Evolutionary conservation across 495 filamentous ascomycete genomes (phyloP), one percentile per base, ranked within the genome.

Genomic region (Paragyromitra xinjiangensis): DNA sequence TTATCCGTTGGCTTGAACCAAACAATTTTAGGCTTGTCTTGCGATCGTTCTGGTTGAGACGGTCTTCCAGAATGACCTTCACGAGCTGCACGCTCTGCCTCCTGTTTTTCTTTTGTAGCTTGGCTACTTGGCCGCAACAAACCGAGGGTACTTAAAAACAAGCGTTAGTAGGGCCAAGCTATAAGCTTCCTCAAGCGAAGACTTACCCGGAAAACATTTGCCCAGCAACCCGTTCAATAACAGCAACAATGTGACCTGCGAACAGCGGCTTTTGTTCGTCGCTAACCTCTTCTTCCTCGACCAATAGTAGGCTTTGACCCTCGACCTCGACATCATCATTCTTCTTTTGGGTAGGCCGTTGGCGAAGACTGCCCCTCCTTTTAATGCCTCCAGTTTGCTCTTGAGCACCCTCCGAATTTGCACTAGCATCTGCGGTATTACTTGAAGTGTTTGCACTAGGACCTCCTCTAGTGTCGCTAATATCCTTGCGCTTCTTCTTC

Each of bases 1-100:
- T 99, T 99, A 84, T 99, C 95, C 1, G 95, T 99, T 69, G 95
- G 95, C 87, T 99, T 99, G 87, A 99, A 99, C 95, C 95, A 99
- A 42, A 99, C 95, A 85, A 99, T 99, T 90, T 99, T 99, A 50
- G 95, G 95, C 85, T 97, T 98, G 67, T 99, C 96, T 83, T 94
- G 94, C 70, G 94, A 90, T 62, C 94, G 91, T 50, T 93, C 91
- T 64, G 84, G 85, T 40, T 92, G 92, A 66, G 96, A 91, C 53
- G 90, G 89, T 66, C 95, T 93, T 66, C 90, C 88, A 68, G 86
- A 87, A 67, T 86, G 87, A 37, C 95, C 95, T 83, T 98, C 96
- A 79, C 96, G 91, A 79, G 94, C 93, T 64, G 91, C 91, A 62
- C 95, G 91, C 84, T 99, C 95, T 56, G 95, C 95, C 84, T 99